Evolutionary conservation across 495 filamentous ascomycete species (phyloP).

Genomic region (Neurospora tetrasperma): DNA sequence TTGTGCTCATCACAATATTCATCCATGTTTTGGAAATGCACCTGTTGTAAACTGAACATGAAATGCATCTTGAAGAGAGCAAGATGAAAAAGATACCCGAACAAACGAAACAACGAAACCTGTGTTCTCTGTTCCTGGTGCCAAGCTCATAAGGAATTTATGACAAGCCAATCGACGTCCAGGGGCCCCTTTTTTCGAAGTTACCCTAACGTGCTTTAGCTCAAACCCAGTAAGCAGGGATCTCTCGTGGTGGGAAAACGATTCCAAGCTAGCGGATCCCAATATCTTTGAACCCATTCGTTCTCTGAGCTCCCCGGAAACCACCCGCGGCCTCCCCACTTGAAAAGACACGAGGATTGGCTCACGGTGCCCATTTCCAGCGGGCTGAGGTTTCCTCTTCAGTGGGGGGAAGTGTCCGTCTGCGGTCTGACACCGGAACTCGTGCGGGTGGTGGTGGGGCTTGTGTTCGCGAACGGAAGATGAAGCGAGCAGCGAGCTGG

Average conservation of each 20-base stretch:
- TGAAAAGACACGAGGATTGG: not conserved
- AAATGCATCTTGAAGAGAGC: not conserved
- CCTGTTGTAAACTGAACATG: not conserved
- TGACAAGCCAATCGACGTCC: not conserved
- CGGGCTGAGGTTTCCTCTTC: not conserved
- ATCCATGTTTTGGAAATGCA: not conserved
- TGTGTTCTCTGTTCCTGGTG: not conserved
- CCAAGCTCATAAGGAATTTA: not conserved
- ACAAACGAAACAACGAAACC: not conserved
- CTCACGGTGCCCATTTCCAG: not conserved
- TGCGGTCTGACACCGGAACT: not conserved
- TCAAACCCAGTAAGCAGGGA: not conserved
- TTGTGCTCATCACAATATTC: not conserved
- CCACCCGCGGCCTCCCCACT: not conserved
- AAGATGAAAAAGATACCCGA: not conserved
- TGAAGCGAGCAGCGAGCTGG: not conserved
- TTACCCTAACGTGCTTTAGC: not conserved
- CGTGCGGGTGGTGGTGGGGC: not conserved
- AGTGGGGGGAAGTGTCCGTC: not conserved
- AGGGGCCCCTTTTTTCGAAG: not conserved
- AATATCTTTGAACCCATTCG: not conserved
- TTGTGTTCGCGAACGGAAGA: not conserved
- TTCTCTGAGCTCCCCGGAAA: not conserved
- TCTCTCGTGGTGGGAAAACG: not conserved
- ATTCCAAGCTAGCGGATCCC: not conserved